Base-by-base conservation (phyloP, 306 rosid genomes). In the Casuarina glauca region DNA sequence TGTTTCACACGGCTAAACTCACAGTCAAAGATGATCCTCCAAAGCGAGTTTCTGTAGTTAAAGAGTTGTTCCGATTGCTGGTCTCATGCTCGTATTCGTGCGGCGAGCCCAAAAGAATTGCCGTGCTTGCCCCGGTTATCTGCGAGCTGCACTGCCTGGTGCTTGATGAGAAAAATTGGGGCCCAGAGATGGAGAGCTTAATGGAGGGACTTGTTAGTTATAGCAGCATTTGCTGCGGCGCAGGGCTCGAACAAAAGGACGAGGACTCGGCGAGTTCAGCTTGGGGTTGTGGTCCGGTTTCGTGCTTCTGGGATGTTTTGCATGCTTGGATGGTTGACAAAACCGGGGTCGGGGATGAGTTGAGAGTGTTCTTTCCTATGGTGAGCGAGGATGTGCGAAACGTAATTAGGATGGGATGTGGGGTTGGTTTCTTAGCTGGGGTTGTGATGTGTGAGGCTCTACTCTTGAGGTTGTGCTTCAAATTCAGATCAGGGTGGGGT, bases 371-470 rank as follows among this genome's bases (percentile, higher is more conserved):
- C 75, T 89, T 92, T 50, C 97, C 97, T 32, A 58, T 89, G 13
- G 84, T 64, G 35, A 82, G 88, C 48, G 89, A 87, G 4, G 82
- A 42, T 2, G 52, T 82, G 73, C 68, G 86, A 58, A 49, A 79
- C 63, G 78, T 82, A 16, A 80, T 89, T 46, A 58, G 38, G 76
- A 52, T 9, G 79, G 88, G 89, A 52, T 82, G 84, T 63, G 85
- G 83, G 61, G 74, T 88, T 36, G 89, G 87, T 41, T 74, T 70
- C 36, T 82, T 89, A 36, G 91, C 93, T 72, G 97, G 94, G 54
- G 79, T 90, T 48, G 93, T 92, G 9, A 89, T 90, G 91, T 87
- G 83, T 49, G 89, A 90, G 61, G 88, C 86, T 73, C 82, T 92
- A 52, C 72, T 92, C 85, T 73, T 92, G 82, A 88, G 82, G 72